phyloP scores from a whole-genome alignment of 1,284 basidiomycete genomes.

The Pterulicium gracile region DNA sequence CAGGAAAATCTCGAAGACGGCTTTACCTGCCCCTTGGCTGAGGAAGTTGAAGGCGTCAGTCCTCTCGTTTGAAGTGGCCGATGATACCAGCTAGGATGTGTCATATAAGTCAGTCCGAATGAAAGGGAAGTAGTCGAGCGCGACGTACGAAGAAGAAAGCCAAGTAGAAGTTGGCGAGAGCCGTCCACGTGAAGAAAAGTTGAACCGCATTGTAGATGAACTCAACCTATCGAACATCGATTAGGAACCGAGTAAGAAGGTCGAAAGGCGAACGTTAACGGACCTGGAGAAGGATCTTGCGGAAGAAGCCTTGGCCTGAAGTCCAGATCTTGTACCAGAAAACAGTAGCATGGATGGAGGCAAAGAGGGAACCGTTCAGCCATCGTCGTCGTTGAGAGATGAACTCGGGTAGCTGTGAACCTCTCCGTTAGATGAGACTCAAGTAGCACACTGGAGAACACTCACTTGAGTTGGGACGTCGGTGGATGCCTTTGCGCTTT shows the following conservation, averaged over 20 bases:
- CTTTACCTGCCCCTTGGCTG: slow-evolving; percentile 56
- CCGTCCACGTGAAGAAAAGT: slow-evolving; percentile 77
- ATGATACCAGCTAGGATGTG: slow-evolving; percentile 50
- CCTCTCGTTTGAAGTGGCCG: slow-evolving; percentile 47
- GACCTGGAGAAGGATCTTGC: slow-evolving; percentile 73
- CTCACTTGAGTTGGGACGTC: slow-evolving; percentile 72
- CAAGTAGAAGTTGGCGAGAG: slow-evolving; percentile 74
- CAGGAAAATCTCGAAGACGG: slow-evolving; percentile 75
- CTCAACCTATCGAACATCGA: slow-evolving; percentile 37
- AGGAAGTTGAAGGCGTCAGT: slow-evolving; percentile 76
- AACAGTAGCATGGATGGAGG: slow-evolving; percentile 77
- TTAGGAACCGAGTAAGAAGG: slow-evolving; percentile 4
- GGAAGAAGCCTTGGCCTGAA: slow-evolving; percentile 81
- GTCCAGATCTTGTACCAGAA: slow-evolving; percentile 84
- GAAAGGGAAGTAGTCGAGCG: slow-evolving; percentile 4
- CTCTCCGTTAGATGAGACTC: slow-evolving; percentile 2
- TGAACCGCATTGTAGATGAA: slow-evolving; percentile 78
- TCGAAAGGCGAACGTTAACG: slow-evolving; percentile 1
- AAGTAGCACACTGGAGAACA: slow-evolving; percentile 6
- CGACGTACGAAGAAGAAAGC: slow-evolving; percentile 72
- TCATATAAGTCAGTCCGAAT: slow-evolving; percentile 7
- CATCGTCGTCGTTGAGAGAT: slow-evolving; percentile 87
- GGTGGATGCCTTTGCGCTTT: slow-evolving; percentile 82
- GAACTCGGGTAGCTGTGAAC: slow-evolving; percentile 62
- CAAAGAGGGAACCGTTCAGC: slow-evolving; percentile 84